Conservation (phyloP, 345 rosid genomes). For the Arabis hirsuta region DNA sequence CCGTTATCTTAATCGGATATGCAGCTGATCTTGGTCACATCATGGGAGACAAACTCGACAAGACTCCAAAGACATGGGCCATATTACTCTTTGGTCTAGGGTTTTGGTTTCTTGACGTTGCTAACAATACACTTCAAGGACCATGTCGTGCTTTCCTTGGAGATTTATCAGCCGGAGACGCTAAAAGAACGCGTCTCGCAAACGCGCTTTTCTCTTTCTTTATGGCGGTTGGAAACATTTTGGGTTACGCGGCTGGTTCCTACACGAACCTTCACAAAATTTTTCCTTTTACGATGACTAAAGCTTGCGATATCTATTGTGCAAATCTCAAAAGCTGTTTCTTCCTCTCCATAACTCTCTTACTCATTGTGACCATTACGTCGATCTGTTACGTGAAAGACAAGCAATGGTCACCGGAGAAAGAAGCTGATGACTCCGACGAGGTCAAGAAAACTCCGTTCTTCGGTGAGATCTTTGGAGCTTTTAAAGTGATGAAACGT, state of each 20-base stretch:
- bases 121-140: constrained; percentile 87
- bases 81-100: constrained; percentile 21
- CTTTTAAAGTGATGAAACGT: constrained; percentile 52
- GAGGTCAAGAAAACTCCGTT: constrained; percentile 14
- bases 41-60: constrained; percentile 37
- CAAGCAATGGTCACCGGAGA: constrained; percentile 39
- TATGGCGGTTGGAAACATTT: constrained; percentile 89
- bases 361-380: constrained; percentile 40
- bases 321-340: constrained; percentile 85
- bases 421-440: background rate
- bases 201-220: constrained; percentile 72
- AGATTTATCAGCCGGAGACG: constrained; percentile 60
- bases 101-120: constrained; percentile 53
- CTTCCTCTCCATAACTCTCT: constrained; percentile 60
- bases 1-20: constrained; percentile 75
- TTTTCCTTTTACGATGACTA: constrained; percentile 66
- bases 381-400: constrained; percentile 57
- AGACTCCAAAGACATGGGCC: constrained; percentile 1
- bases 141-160: constrained; percentile 87
- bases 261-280: constrained; percentile 55
- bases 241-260: constrained; percentile 82
- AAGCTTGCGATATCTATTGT: constrained; percentile 72
- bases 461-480: constrained; percentile 48
- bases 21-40: constrained; percentile 72
- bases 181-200: constrained; percentile 54